A percentile compares a stretch with the other conserved stretches of the same genome.
These are phyloP conservation scores for Solanum clarkiae DNA, from an alignment of 257 asterid genomes.

Conservation along the genomic window DNA sequence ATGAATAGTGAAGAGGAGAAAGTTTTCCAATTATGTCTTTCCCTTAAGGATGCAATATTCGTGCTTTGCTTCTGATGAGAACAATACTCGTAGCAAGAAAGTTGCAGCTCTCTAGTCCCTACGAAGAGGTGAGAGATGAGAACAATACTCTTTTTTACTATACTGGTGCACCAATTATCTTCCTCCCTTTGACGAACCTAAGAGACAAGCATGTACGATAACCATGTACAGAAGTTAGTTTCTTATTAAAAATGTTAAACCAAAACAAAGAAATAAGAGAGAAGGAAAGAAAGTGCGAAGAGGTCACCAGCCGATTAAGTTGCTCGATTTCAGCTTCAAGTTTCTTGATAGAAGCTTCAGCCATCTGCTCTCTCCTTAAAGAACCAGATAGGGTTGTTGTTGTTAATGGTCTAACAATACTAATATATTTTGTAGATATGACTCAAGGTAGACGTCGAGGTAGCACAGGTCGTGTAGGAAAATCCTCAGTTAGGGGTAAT, in stretches of 20 bases:
- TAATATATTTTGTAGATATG: too few species aligned
- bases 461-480: too few species aligned
- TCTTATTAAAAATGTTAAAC: neutral
- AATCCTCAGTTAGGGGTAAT: too few species aligned
- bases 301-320: constrained; percentile 73
- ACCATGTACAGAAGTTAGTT: neutral
- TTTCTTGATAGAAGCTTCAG: constrained; percentile 59
- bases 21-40: neutral
- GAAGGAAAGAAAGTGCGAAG: neutral
- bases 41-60: neutral
- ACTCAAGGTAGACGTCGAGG: too few species aligned
- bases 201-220: neutral
- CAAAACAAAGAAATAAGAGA: neutral
- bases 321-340: constrained; percentile 87
- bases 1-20: neutral
- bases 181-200: constrained; percentile 95
- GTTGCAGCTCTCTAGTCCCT: neutral
- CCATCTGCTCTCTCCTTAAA: constrained; percentile 84
- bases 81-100: neutral
- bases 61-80: neutral
- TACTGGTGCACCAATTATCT: constrained; percentile 66
- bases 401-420: too few species aligned
- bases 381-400: constrained; percentile 60
- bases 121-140: neutral
- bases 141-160: neutral